Evolutionary conservation across 352 stramenopile genomes (phyloP), one percentile per base, ranked within the genome.

Genomic region (Albugo candida): DNA sequence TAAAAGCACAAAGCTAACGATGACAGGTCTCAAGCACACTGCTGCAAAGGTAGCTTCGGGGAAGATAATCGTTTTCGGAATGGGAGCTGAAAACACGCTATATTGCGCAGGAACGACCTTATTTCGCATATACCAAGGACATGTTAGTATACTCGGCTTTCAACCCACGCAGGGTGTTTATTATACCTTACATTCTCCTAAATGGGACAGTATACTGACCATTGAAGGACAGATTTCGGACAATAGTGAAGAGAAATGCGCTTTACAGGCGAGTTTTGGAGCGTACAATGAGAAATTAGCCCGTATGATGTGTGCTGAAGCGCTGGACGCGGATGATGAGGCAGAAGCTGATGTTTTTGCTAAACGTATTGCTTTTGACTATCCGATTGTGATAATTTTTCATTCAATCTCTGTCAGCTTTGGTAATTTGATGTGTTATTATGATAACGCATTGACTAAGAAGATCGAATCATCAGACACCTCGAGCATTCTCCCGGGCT

Each of bases 351-450:
- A 88, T 24, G 62, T 58, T 38, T 53, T 88, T 36, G 78, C 78
- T 27, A 63, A 67, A 34, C 58, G 77, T 35, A 64, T 88, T 10
- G 67, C 65, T 0, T 48, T 64, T 43, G 52, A 62, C 2, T 92
- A 76, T 48, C 63, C 78, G 1, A 54, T 92, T 35, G 75, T 92
- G 13, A 43, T 88, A 31, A 57, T 92, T 34, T 65, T 87, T n/a
- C 67, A 72, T 12, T 59, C 60, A 11, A 67, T 87, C 41, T 68
- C 69, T 1, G 52, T 81, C 12, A 81, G 56, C 8, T 82, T 63
- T 24, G 75, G 75, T 39, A 92, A 86, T 45, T 42, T 88, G 24
- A 68, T 58, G 52, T 75, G 71, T 60, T 92, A 76, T 54, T 92
- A 70, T 48, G 78, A 91, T 46, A 61, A 63, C 12, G 45, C 47